Percentiles rank a stretch among this genome's conserved stretches.
These are phyloP conservation scores for Solanum etuberosum DNA, from an alignment of 257 asterid species.

Conservation along the genomic window DNA sequence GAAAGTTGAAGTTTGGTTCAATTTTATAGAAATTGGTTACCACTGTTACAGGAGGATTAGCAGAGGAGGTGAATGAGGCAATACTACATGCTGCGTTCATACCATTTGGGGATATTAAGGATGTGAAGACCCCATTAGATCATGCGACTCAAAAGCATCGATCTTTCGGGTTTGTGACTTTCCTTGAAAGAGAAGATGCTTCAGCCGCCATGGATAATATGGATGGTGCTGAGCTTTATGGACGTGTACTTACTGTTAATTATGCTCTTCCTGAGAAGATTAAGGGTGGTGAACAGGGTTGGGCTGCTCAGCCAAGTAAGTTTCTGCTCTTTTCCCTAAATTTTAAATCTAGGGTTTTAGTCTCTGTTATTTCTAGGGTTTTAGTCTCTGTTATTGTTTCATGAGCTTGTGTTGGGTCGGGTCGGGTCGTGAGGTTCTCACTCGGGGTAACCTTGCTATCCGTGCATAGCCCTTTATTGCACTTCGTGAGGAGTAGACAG, in stretches of 20 bases:
- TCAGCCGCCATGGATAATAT: slow-evolving; percentile 94
- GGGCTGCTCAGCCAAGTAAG: slow-evolving; percentile 99
- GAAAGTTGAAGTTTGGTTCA: not conserved
- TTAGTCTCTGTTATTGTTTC: not conserved
- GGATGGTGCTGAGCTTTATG: slow-evolving; percentile 98
- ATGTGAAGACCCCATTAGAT: slow-evolving; percentile 90
- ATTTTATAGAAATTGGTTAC: not conserved
- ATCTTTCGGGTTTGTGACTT: slow-evolving; percentile 89
- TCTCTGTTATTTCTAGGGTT: not conserved
- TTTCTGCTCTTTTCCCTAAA: not conserved
- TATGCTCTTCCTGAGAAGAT: slow-evolving; percentile 88
- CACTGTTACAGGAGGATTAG: slow-evolving; percentile 46
- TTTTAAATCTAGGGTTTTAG: not conserved
- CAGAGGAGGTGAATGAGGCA: slow-evolving; percentile 88
- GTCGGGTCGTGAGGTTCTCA: not conserved
- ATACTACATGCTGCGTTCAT: slow-evolving; percentile 84
- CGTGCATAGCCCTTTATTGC: not conserved
- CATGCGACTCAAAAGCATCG: slow-evolving; percentile 96
- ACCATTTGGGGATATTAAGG: slow-evolving; percentile 93
- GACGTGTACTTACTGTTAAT: slow-evolving; percentile 88
- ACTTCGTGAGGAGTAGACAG: not conserved
- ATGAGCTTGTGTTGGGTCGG: not conserved
- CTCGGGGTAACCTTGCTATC: not conserved
- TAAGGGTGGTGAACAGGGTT: slow-evolving; percentile 94
- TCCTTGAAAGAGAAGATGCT: slow-evolving; percentile 87